These are phyloP conservation scores for Cadophora gregata DNA, from an alignment of 2,329 filamentous ascomycete genomes.

Conservation along the genomic window DNA sequence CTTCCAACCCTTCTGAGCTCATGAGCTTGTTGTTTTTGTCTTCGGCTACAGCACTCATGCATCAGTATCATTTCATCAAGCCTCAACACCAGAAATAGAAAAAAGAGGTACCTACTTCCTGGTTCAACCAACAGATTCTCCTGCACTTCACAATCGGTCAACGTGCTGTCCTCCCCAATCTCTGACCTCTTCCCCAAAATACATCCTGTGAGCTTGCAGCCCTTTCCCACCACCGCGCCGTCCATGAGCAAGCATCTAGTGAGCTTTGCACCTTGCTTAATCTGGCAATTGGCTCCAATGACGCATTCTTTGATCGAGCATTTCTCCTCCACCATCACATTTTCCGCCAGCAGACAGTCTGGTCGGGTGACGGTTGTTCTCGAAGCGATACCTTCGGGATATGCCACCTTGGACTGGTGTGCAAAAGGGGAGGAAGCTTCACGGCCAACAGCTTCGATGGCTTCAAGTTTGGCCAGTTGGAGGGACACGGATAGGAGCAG, in stretches of 20 bases:
- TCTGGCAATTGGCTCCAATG: constrained; percentile 85
- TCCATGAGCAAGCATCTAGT: constrained; percentile 94
- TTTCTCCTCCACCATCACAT: constrained; percentile 88
- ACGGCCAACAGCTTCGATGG: constrained; percentile 65
- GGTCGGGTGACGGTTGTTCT: constrained; percentile 81
- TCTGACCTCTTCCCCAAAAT: constrained; percentile 82
- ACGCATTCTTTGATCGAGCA: constrained; percentile 92
- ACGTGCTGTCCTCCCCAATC: constrained; percentile 79
- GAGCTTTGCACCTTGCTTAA: constrained; percentile 83
- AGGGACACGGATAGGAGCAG: constrained; percentile 83
- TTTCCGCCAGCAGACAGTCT: constrained; percentile 85
- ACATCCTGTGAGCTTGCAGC: constrained; percentile 84
- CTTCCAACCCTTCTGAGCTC: constrained; percentile 70
- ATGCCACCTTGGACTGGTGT: constrained; percentile 79
- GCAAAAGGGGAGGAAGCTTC: constrained; percentile 73
- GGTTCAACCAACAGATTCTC: constrained; percentile 86
- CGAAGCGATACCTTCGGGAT: constrained; percentile 80
- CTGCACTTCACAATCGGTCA: constrained; percentile 92
- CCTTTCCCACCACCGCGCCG: constrained; percentile 82
- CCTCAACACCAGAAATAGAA: constrained; percentile 9
- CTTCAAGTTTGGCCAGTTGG: constrained; percentile 83
- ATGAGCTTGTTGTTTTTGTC: constrained; percentile 72
- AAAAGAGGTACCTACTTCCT: constrained; percentile 61
- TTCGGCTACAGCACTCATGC: constrained; percentile 55
- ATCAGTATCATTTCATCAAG: constrained; percentile 17